Evolutionary conservation across 306 rosid species (phyloP), one percentile per base, ranked within the genome.

Genomic region (Bauhinia variegata): DNA sequence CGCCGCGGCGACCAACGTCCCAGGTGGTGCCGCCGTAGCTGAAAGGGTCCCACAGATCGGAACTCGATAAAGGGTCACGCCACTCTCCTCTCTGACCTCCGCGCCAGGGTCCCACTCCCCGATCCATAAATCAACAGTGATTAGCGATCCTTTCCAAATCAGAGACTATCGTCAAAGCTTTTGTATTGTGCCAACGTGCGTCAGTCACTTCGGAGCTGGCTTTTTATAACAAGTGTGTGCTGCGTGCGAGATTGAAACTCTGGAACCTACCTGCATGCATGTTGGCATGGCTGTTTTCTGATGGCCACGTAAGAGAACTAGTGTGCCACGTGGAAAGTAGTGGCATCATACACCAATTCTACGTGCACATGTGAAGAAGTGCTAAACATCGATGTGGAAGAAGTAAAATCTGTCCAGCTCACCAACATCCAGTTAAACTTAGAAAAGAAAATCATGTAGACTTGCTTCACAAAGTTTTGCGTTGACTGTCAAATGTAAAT

Each of bases 101-200:
- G 14, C 16, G 41, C 57, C 65, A 63, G 3, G 79, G 15, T 63
- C 70, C 77, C 70, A 76, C 7, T 23, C 28, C 28, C 44, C 67
- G 56, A 12, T 68, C 59, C 76, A 70, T 63, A 6, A 10, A 0
- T 16, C 28, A 23, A 23, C 2, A 23, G 28, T 23, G 28, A 23
- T 1, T 23, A 23, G 28, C 2, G 28, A 23, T 23, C 28, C 28
- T 23, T 23, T 23, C 28, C 2, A 2, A 1, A 23, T 23, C 28
- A 23, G 28, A 23, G 2, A 23, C 28, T 23, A 23, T 23, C 28
- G 2, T 1, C 28, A 23, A 23, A 23, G 28, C 28, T 23, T 23
- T 23, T 23, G 28, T 23, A 23, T 23, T 23, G 2, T 23, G 28
- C 28, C 28, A 23, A 23, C 28, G 28, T 23, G 2, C 28, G 28